Conservation (phyloP, 78 protist species). For the Thecamonas trahens region DNA sequence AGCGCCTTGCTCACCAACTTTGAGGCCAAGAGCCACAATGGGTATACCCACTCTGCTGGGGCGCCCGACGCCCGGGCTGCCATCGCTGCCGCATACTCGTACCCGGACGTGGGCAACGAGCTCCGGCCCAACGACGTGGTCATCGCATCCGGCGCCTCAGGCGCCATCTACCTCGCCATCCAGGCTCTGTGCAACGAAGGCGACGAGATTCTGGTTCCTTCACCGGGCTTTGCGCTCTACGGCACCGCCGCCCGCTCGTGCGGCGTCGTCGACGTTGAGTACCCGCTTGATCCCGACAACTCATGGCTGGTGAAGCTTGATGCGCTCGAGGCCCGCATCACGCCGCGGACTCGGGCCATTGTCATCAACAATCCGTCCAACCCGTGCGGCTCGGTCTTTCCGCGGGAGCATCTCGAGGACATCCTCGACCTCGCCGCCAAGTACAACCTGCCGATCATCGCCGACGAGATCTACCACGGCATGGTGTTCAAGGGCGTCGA, state of each 20-base stretch:
- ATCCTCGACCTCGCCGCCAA: constrained; percentile 53
- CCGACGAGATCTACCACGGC: constrained; percentile 87
- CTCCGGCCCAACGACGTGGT: constrained; percentile 36
- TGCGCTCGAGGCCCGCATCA: constrained; percentile 49
- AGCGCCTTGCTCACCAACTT: constrained; percentile 19
- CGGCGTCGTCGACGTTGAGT: constrained; percentile 38
- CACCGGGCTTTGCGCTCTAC: constrained; percentile 90
- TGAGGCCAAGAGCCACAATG: constrained; percentile 42
- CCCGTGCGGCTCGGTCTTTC: constrained; percentile 84
- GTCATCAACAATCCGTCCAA: constrained; percentile 88
- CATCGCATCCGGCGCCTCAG: constrained; percentile 73
- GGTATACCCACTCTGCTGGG: constrained; percentile 56
- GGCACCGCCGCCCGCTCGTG: constrained; percentile 42
- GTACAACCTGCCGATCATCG: constrained; percentile 70
- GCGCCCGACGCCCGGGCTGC: constrained; percentile 45
- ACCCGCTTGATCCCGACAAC: constrained; percentile 57
- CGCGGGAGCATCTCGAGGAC: constrained; percentile 45
- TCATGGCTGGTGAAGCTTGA: constrained; percentile 73
- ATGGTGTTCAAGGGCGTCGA: constrained; percentile 44
- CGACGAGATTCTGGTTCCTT: constrained; percentile 78
- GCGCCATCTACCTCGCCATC: constrained; percentile 83
- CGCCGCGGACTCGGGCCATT: constrained; percentile 63
- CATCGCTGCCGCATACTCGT: constrained; percentile 30
- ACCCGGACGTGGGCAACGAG: constrained; percentile 19
- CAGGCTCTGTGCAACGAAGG: constrained; percentile 49